phyloP scores from a whole-genome alignment of 2,329 filamentous ascomycete genomes.

The Alternaria infectoria region DNA sequence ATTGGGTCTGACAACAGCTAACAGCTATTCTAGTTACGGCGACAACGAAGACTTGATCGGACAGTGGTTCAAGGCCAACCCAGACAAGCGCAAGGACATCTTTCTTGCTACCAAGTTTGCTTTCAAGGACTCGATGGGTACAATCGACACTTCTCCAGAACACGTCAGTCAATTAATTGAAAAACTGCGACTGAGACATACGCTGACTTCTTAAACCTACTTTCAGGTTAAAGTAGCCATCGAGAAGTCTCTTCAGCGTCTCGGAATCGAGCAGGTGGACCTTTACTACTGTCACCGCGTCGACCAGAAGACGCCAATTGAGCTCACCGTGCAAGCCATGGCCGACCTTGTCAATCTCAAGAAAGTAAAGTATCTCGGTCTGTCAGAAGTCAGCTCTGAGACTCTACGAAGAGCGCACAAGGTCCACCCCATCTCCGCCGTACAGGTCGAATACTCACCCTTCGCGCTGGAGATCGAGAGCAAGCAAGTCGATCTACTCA shows the following conservation, averaged over 20 bases:
- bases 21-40: conserved; percentile 21
- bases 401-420: conserved; percentile 58
- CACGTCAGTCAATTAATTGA: conserved; percentile 26
- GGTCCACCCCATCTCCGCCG: conserved; percentile 55
- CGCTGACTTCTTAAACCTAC: not conserved
- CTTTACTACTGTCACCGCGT: conserved; percentile 55
- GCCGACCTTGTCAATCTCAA: conserved; percentile 63
- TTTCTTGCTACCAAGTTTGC: conserved; percentile 53
- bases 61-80: conserved; percentile 47
- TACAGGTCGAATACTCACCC: conserved; percentile 60
- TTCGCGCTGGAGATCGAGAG: conserved; percentile 58
- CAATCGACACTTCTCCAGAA: conserved; percentile 50
- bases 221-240: conserved; percentile 41
- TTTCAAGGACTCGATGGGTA: conserved; percentile 48
- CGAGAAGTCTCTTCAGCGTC: conserved; percentile 48
- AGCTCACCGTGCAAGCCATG: conserved; percentile 59
- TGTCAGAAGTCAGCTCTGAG: conserved; percentile 53
- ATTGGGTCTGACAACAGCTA: not conserved
- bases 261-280: conserved; percentile 54
- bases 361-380: conserved; percentile 57
- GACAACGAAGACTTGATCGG: conserved; percentile 45
- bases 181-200: not conserved
- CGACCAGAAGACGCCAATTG: conserved; percentile 53
- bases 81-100: conserved; percentile 53
- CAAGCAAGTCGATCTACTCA: conserved; percentile 43